Percentiles rank a stretch among this genome's conserved stretches.
These are phyloP conservation scores for Austroboletus novae-zelandiae DNA, from an alignment of 1,284 basidiomycete genomes.

Conservation along the genomic window DNA sequence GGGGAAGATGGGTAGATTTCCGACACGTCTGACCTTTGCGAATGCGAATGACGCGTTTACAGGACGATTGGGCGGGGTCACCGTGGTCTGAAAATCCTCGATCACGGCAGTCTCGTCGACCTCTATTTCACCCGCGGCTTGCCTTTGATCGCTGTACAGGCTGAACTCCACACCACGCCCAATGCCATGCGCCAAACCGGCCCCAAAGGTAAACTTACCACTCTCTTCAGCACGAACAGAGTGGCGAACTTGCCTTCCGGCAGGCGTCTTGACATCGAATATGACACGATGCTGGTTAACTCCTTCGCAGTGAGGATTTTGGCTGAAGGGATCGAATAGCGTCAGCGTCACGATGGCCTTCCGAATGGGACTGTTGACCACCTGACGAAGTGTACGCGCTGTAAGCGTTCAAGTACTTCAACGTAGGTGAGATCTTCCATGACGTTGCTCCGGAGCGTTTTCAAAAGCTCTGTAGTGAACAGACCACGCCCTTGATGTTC, in stretches of 20 bases:
- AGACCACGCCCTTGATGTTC: constrained; percentile 11
- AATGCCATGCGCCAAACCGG: constrained; percentile 19
- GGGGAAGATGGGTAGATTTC: constrained; percentile 10
- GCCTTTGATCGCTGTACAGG: constrained; percentile 8
- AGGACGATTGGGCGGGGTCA: background rate
- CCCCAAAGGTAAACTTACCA: constrained; percentile 9
- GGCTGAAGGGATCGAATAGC: background rate
- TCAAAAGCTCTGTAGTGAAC: constrained; percentile 18
- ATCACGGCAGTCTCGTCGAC: constrained; percentile 10
- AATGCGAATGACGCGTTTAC: background rate
- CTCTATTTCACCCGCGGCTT: background rate
- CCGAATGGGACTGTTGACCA: background rate
- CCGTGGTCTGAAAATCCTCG: constrained; percentile 16
- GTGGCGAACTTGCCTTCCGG: constrained; percentile 4
- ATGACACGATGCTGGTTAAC: constrained; percentile 13
- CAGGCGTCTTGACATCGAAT: constrained; percentile 12
- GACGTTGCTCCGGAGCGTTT: constrained; percentile 1
- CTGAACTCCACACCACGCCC: constrained; percentile 10
- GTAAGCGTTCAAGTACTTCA: constrained; percentile 3
- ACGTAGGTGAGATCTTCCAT: constrained; percentile 14
- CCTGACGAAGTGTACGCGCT: constrained; percentile 10
- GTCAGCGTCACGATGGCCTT: background rate
- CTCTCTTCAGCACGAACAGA: background rate
- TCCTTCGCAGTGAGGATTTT: constrained; percentile 21
- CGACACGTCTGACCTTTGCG: constrained; percentile 13